Conservation (phyloP, 73 alveolate species). For the Paramecium sonneborni region DNA sequence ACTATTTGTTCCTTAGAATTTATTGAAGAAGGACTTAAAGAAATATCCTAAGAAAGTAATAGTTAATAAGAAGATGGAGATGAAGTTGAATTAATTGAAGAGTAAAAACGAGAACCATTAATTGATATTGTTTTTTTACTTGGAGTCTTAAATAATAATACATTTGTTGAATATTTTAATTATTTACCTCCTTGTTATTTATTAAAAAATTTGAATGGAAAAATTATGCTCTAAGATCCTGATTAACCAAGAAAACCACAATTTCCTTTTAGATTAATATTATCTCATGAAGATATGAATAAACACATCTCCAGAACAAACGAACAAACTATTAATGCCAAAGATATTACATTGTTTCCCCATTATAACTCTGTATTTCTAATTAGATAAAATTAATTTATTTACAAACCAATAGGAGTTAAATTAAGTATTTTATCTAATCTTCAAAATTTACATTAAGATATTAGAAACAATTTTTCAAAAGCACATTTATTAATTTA, state of each 20-base stretch:
- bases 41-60: background rate
- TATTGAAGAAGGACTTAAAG: conserved; percentile 3
- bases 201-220: background rate
- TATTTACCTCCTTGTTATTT: background rate
- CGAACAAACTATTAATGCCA: background rate
- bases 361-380: conserved; percentile 24
- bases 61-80: background rate
- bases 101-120: background rate
- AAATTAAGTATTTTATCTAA: background rate
- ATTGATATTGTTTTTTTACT: background rate
- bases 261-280: background rate
- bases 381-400: background rate
- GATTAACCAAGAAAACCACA: background rate
- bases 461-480: background rate
- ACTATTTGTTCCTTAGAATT: background rate
- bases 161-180: background rate
- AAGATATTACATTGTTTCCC: conserved; percentile 2
- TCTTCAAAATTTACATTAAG: background rate
- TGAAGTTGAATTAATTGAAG: background rate
- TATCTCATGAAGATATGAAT: conserved; percentile 47
- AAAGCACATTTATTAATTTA: background rate
- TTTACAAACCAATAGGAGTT: background rate
- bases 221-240: background rate
- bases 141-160: background rate
- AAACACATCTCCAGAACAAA: conserved; percentile 46